Percentiles rank a stretch among this genome's conserved stretches.
Conservation (phyloP, 371 early-diverging fungal genomes). For the Basidiobolus meristosporus region DNA sequence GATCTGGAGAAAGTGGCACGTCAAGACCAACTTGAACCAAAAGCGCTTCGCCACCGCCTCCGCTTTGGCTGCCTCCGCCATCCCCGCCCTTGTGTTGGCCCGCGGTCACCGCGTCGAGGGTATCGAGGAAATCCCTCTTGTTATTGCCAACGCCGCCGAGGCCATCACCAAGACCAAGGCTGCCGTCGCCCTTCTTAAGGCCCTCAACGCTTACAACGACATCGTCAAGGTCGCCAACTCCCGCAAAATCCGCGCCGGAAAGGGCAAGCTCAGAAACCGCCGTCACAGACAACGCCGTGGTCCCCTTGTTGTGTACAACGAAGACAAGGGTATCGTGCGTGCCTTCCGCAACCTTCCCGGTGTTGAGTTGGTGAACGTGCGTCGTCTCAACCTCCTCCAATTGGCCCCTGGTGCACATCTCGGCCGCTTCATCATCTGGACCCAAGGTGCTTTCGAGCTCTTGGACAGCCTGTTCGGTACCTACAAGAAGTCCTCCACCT, state of each 20-base stretch:
- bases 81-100: conserved; percentile 90
- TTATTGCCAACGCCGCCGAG: conserved; percentile 71
- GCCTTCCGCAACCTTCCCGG: conserved; percentile 99
- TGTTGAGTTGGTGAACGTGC: conserved; percentile 89
- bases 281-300: conserved; percentile 97
- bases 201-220: conserved; percentile 89
- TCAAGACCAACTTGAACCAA: conserved; percentile 96
- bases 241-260: conserved; percentile 95
- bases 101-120: conserved; percentile 97
- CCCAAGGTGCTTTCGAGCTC: conserved; percentile 87
- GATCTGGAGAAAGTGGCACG: conserved; percentile 99
- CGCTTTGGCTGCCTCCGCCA: conserved; percentile 96
- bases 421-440: conserved; percentile 99
- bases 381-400: conserved; percentile 91
- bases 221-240: conserved; percentile 94
- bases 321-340: conserved; percentile 87
- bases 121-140: conserved; percentile 95
- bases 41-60: conserved; percentile 97
- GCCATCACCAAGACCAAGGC: conserved; percentile 90
- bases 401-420: conserved; percentile 99
- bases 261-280: conserved; percentile 99
- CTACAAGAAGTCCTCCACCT: conserved; percentile 50
- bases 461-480: conserved; percentile 94
- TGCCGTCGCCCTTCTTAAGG: conserved; percentile 83
- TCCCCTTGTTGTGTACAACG: conserved; percentile 92